phyloP scores from a whole-genome alignment of 23 red algal genomes.

The Gracilaria gracilis region DNA sequence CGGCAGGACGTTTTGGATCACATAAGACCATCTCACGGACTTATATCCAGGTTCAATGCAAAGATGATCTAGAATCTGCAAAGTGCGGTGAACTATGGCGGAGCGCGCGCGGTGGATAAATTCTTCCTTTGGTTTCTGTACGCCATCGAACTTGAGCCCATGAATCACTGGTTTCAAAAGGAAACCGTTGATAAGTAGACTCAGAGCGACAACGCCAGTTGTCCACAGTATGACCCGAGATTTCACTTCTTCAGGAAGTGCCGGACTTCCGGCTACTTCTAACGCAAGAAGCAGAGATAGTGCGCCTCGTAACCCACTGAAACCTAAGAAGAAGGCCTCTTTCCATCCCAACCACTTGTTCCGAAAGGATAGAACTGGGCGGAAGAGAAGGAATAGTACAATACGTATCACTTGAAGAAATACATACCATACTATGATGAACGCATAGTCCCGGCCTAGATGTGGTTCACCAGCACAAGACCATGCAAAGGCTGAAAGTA shows the following conservation, averaged over 20 bases:
- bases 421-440: conserved; percentile 72
- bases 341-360: conserved; percentile 77
- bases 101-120: conserved; percentile 69
- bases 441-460: conserved; percentile 67
- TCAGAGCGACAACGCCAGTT: conserved; percentile 78
- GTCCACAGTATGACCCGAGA: conserved; percentile 93
- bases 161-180: conserved; percentile 74
- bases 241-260: conserved; percentile 56
- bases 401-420: conserved; percentile 87
- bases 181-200: conserved; percentile 83
- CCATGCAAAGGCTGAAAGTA: conserved; percentile 83
- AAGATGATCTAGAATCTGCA: conserved; percentile 56
- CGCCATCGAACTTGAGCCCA: conserved; percentile 55
- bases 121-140: conserved; percentile 57
- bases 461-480: conserved; percentile 82
- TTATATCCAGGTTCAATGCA: conserved; percentile 63
- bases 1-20: conserved; percentile 57
- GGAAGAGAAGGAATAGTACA: conserved; percentile 76
- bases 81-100: conserved; percentile 58
- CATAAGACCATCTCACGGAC: conserved; percentile 70
- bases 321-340: conserved; percentile 71
- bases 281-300: conserved; percentile 87
- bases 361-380: conserved; percentile 61
- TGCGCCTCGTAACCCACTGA: conserved; percentile 81
- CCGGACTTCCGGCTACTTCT: conserved; percentile 73